Evolutionary conservation across 192 early-diverging fungal species (phyloP), one percentile per base, ranked within the genome.

Genomic region (Coemansia sp.): DNA sequence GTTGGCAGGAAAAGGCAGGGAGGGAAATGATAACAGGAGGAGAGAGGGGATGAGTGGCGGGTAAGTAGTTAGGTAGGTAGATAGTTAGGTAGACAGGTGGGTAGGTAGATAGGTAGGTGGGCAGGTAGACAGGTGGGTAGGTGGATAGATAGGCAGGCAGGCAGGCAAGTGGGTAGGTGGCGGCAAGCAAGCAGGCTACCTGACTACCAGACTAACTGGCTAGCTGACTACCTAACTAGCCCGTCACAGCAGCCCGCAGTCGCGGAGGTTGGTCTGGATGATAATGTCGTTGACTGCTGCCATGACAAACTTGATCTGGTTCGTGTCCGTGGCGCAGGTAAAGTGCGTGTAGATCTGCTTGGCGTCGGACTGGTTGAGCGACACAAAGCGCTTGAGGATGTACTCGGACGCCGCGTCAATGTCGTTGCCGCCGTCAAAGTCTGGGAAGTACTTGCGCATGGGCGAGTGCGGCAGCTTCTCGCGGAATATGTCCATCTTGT

Each of bases 401-500:
- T 89, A 91, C 51, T 88, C 82, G 41, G 81, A 88, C 1, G 87
- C 86, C 14, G 70, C 71, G 27, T 89, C 87, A 38, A 80, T 85
- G 64, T 89, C 76, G 47, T 78, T 64, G 32, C 83, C 85, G 35
- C 84, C 85, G 44, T 67, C 76, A 62, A 85, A 98, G 62, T 98
- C 94, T 0, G 84, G 79, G 79, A 98, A 98, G 69, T 87, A 98
- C 42, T 88, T 83, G 22, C 63, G 51, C 80, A 98, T 80, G 18
- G 92, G 90, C 13, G 83, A 87, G 28, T 73, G 67, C 23, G 81
- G 81, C 41, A 98, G 72, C 76, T 98, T 98, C 55, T 90, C 85
- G 45, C 78, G 81, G 80, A 98, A 95, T 20, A 92, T 78, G 78
- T 98, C 94, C 52, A 98, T 92, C 75, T 98, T 98, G 83, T 98